Evolutionary conservation across 2,329 filamentous ascomycete species (phyloP), one percentile per base, ranked within the genome.

Genomic region (Talaromyces sp.): DNA sequence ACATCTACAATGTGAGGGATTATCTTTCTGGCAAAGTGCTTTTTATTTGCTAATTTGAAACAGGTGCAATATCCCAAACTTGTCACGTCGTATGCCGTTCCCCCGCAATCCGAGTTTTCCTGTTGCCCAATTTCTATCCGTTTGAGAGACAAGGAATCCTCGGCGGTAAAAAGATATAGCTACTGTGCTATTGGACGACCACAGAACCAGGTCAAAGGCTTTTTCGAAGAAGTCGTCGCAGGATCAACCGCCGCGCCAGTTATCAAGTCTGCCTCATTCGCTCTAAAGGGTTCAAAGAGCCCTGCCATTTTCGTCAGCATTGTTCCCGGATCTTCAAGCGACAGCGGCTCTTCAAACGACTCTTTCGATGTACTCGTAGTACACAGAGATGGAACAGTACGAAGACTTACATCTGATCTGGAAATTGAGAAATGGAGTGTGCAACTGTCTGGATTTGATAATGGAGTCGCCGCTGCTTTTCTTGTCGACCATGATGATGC

Each of bases 51-150:
- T 47, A n/a, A 45, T 37, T 43, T 47, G 59, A 5, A 15, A 37
- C 65, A 89, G 87, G 77, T 88, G 25, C 85, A 87, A 81, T 86
- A 84, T 61, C 85, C 87, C 9, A 85, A 83, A 69, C 80, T 87
- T 9, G 79, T 86, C 19, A 84, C 85, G 39, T 88, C 86, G 17
- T 87, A 88, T 73, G 85, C 86, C 61, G 78, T 88, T 17, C 85
- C 87, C 41, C 86, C 87, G 33, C 83, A 87, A 70, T 83, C 85
- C 27, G 81, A 79, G 17, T 85, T 88, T 72, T 80, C 82, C 62
- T 84, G 84, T 61, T 79, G 83, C 39, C 86, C 87, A 61, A 86
- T 81, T 71, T 89, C 86, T 27, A 79, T 87, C 52, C 84, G 85
- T 72, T 78, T 80, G 67, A 85, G 83, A 72, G 73, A 79, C 52